Percentiles rank a stretch among this genome's conserved stretches.
Conservation (phyloP, 2,329 filamentous ascomycete species). For the Ophiostoma quercus region DNA sequence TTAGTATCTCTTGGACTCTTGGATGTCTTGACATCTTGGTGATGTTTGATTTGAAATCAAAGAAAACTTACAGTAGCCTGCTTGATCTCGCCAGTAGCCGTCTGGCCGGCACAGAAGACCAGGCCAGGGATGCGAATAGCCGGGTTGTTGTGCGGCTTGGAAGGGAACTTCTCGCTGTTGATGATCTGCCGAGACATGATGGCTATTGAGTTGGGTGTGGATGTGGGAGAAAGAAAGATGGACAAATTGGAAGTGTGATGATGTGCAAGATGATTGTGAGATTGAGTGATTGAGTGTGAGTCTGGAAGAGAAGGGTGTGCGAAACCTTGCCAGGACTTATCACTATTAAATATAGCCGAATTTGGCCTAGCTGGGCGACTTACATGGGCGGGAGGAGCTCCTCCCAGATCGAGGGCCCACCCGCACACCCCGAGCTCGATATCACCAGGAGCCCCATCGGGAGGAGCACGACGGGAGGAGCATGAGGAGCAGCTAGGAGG, state of each 20-base stretch:
- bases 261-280: background rate
- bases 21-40: background rate
- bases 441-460: constrained; percentile 7
- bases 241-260: background rate
- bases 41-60: background rate
- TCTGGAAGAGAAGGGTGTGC: background rate
- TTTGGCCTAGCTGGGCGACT: constrained; percentile 9
- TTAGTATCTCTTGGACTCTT: background rate
- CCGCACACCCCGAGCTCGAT: background rate
- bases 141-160: constrained; percentile 44
- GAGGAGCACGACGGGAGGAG: background rate
- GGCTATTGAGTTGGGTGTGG: constrained; percentile 12
- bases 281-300: constrained; percentile 4
- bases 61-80: constrained; percentile 39
- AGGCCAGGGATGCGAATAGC: constrained; percentile 43
- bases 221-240: background rate
- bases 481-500: background rate
- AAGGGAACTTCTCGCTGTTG: constrained; percentile 43
- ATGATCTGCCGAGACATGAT: constrained; percentile 44
- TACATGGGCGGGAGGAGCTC: constrained; percentile 20
- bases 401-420: background rate
- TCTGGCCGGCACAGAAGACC: constrained; percentile 45
- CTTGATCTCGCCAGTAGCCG: constrained; percentile 46
- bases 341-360: constrained; percentile 7
- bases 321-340: background rate